phyloP scores from a whole-genome alignment of 345 rosid genomes.

The Toxicodendron radicans region DNA sequence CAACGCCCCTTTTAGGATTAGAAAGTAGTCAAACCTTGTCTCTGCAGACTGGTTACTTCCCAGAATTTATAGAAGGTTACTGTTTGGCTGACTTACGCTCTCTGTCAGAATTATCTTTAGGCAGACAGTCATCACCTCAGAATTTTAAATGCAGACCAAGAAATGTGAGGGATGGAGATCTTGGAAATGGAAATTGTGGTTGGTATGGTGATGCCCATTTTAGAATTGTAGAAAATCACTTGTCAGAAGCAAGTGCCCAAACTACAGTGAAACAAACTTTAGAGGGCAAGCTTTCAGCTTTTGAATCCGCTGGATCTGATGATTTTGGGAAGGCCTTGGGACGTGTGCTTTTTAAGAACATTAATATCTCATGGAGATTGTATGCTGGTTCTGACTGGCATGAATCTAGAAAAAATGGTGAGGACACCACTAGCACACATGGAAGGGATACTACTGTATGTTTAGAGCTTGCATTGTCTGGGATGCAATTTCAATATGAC shows the following conservation, averaged over 20 bases:
- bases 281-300: conserved; percentile 43
- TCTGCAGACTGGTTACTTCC: conserved; percentile 42
- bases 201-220: conserved; percentile 69
- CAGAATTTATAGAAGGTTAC: conserved; percentile 85
- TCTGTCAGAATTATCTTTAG: conserved; percentile 55
- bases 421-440: conserved; percentile 22
- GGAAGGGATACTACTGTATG: conserved; percentile 62
- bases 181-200: conserved; percentile 58
- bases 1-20: conserved; percentile 38
- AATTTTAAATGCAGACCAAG: conserved; percentile 29
- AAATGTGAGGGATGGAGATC: conserved; percentile 39
- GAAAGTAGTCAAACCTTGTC: conserved; percentile 57
- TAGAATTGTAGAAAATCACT: conserved; percentile 75
- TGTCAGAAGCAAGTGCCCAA: conserved; percentile 57
- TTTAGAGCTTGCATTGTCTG: conserved; percentile 69
- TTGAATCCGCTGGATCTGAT: conserved; percentile 31
- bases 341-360: conserved; percentile 55
- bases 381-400: conserved; percentile 84
- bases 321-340: conserved; percentile 51
- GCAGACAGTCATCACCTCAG: conserved; percentile 37
- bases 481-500: conserved; percentile 60
- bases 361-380: conserved; percentile 78
- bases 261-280: conserved; percentile 37
- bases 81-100: conserved; percentile 60
- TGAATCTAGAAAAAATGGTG: conserved; percentile 32